Conservation (phyloP, 1,139 yeast genomes). For the Saccharomyces hybrid region DNA sequence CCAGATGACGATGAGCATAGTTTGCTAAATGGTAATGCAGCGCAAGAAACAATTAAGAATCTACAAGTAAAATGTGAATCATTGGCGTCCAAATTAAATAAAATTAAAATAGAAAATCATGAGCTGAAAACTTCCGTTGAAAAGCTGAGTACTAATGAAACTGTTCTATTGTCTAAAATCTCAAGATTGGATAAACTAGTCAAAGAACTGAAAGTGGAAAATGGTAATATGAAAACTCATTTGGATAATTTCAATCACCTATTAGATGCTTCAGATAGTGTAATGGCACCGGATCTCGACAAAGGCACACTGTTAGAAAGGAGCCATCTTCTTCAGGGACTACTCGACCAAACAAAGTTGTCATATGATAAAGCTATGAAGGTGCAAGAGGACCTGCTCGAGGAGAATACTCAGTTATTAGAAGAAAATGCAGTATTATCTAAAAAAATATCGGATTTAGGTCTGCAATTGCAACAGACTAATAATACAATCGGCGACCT, state of each 20-base stretch:
- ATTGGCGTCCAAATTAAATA: constrained; percentile 7
- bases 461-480: background rate
- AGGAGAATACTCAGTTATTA: constrained; percentile 38
- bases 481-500: constrained; percentile 11
- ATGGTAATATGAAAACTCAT: constrained; percentile 38
- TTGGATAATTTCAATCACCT: constrained; percentile 42
- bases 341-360: constrained; percentile 38
- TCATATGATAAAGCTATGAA: constrained; percentile 32
- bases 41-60: constrained; percentile 36
- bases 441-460: background rate
- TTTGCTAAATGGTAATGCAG: constrained; percentile 38
- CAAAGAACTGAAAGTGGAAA: constrained; percentile 32
- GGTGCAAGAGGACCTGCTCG: constrained; percentile 36
- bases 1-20: constrained; percentile 13
- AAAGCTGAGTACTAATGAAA: constrained; percentile 43
- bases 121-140: constrained; percentile 43
- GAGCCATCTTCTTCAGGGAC: constrained; percentile 35
- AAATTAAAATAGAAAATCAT: constrained; percentile 8
- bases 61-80: constrained; percentile 28
- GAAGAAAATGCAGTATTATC: constrained; percentile 32
- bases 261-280: constrained; percentile 37
- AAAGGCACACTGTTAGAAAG: constrained; percentile 27
- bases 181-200: background rate
- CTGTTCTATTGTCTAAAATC: background rate
- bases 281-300: constrained; percentile 15